Percentiles rank a stretch among this genome's conserved stretches.
These are phyloP conservation scores for Smittium culicis DNA, from an alignment of 371 early-diverging fungal genomes.

Conservation along the genomic window DNA sequence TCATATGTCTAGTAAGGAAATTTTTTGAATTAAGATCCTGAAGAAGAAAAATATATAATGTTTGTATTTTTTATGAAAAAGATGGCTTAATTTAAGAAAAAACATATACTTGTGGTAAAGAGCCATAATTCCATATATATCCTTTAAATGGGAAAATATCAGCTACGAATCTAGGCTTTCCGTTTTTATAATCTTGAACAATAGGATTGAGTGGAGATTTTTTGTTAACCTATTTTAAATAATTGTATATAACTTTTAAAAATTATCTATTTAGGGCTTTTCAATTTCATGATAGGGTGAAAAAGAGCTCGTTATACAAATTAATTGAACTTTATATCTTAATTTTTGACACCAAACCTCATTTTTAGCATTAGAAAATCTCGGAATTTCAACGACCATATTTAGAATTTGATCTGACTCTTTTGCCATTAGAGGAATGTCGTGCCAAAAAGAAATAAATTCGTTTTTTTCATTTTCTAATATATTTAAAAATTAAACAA, in stretches of 20 bases:
- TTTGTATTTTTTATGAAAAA: neutral
- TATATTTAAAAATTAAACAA: neutral
- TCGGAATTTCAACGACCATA: constrained; percentile 97
- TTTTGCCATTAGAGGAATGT: constrained; percentile 78
- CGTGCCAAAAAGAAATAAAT: constrained; percentile 86
- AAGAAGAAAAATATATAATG: neutral
- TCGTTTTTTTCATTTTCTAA: constrained; percentile 17
- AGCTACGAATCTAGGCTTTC: constrained; percentile 86
- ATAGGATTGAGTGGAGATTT: constrained; percentile 90
- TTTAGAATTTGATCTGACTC: constrained; percentile 59
- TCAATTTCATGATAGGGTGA: too few relatives aligned
- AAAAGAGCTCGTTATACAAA: too few relatives aligned
- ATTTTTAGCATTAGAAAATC: constrained; percentile 98
- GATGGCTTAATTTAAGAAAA: neutral
- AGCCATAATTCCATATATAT: constrained; percentile 99
- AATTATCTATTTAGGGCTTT: too few relatives aligned
- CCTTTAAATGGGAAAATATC: constrained; percentile 98
- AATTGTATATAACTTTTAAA: too few relatives aligned
- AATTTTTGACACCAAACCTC: constrained; percentile 78
- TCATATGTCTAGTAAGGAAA: constrained; percentile 66
- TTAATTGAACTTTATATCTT: too few relatives aligned
- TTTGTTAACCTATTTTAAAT: constrained; percentile 20
- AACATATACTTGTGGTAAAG: constrained; percentile 75
- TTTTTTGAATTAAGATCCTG: neutral
- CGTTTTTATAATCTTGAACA: constrained; percentile 96